A percentile compares a stretch with the other conserved stretches of the same genome.
Evolutionary conservation across 495 filamentous ascomycete genomes (phyloP).

Genomic region (Hyaloscypha finlandica): DNA sequence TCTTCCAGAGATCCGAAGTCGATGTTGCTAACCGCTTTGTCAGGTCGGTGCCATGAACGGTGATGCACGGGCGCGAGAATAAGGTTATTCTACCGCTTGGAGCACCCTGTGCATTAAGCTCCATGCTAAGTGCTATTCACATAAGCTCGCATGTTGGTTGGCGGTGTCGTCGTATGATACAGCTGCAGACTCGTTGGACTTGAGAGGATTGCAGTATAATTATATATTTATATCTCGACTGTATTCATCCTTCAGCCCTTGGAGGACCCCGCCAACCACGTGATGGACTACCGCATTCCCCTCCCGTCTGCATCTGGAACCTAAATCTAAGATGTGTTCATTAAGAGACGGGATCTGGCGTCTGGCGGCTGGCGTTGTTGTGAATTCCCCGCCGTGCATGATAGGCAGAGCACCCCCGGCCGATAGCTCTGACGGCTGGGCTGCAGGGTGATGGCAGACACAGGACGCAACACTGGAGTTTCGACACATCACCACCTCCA

Average conservation of each 20-base stretch:
- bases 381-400: conserved; percentile 13
- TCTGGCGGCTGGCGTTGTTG: background rate
- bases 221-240: background rate
- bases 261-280: background rate
- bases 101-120: background rate
- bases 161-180: background rate
- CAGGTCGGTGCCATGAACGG: background rate
- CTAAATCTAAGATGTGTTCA: background rate
- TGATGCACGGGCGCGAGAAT: background rate
- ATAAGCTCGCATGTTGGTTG: background rate
- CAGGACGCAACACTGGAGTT: conserved; percentile 1
- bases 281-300: background rate
- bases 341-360: too few species aligned
- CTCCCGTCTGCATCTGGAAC: background rate
- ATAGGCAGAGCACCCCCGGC: background rate
- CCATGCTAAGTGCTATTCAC: conserved; percentile 1
- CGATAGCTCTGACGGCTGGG: background rate
- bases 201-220: background rate
- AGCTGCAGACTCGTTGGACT: background rate
- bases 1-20: background rate
- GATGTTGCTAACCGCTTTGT: conserved; percentile 1
- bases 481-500: conserved; percentile 1
- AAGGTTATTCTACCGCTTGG: conserved; percentile 1
- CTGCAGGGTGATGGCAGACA: background rate
- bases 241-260: background rate